Conservation (phyloP, 2,329 filamentous ascomycete genomes). For the Aspergillus piperis region DNA sequence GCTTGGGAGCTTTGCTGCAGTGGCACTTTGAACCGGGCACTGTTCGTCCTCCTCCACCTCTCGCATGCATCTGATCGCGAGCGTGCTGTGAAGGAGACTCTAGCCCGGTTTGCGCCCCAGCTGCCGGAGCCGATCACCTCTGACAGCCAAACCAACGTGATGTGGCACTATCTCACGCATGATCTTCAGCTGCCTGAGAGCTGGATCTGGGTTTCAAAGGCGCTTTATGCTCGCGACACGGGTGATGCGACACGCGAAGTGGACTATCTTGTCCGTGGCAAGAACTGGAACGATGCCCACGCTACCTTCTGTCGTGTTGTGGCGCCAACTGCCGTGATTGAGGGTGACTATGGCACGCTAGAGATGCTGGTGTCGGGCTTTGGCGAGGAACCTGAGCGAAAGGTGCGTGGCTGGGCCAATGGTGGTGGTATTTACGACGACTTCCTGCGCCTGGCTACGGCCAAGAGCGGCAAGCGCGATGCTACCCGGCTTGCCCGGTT, state of each 20-base stretch:
- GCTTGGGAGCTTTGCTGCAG: constrained; percentile 52
- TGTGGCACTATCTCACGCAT: constrained; percentile 61
- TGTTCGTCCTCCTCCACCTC: constrained; percentile 79
- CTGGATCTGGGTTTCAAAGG: constrained; percentile 88
- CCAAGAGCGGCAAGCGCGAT: constrained; percentile 42
- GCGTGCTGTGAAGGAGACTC: constrained; percentile 69
- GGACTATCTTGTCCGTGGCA: constrained; percentile 75
- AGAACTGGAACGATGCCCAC: constrained; percentile 78
- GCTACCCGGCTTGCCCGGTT: constrained; percentile 46
- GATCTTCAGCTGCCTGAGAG: constrained; percentile 69
- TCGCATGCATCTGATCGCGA: constrained; percentile 63
- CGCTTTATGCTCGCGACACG: constrained; percentile 74
- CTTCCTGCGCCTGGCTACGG: constrained; percentile 55
- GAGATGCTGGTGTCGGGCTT: constrained; percentile 72
- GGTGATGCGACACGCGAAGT: constrained; percentile 72
- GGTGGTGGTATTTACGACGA: constrained; percentile 79
- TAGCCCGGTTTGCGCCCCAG: constrained; percentile 69
- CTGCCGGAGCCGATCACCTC: constrained; percentile 62
- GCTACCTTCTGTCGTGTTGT: constrained; percentile 77
- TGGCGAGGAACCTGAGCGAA: constrained; percentile 57
- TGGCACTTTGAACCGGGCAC: constrained; percentile 68
- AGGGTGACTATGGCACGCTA: constrained; percentile 73
- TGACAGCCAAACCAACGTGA: constrained; percentile 40
- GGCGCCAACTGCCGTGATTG: constrained; percentile 78
- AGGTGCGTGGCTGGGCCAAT: constrained; percentile 71